Base-by-base conservation (phyloP, 768 basidiomycete genomes). In the Leccinellum albellum region DNA sequence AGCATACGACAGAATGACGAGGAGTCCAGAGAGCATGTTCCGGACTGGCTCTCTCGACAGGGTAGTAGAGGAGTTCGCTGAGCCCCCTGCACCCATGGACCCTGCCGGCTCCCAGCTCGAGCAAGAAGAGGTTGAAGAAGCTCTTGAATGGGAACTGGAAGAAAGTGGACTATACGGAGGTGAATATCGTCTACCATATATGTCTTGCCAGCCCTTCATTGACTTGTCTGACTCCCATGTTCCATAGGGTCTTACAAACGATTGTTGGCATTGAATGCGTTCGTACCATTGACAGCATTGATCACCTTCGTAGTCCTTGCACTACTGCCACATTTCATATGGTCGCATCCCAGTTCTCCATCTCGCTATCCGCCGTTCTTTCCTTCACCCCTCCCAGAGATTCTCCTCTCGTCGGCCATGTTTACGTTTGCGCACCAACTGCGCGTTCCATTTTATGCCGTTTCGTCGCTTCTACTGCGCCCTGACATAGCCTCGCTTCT, bases 381-480 rank as follows among this genome's bases (percentile, higher is more conserved):
- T 64, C 83, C 82, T 3, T 82, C 79, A 28, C 88, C 89, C 1
- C 62, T 89, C 17, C 83, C 86, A 12, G 88, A 91, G 69, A 63
- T 89, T 17, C 64, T 88, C 53, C 72, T 82, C 45, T 81, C 88
- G 0, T 76, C 78, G 17, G 79, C 84, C 3, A 75, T 91, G 47
- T 92, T 73, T 51, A 59, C 72, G 45, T 58, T 70, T 59, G 53
- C 69, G 63, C 46, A 69, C 70, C 45, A 65, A 66, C 54, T 61
- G 66, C 58, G 70, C 73, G 46, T 75, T 70, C 58, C 61, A 72
- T 35, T 69, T 50, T 72, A 69, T 58, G 48, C 63, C 13, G 50
- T 79, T 24, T 75, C 78, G 8, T 76, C 73, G 58, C 52, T 66
- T 66, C 56, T 66, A 10, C 58, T 66, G 15, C 64, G 60, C 37